Percentiles rank a stretch among this genome's conserved stretches.
phyloP scores from a whole-genome alignment of 352 stramenopile genomes.

The Globisporangium middletonii region DNA sequence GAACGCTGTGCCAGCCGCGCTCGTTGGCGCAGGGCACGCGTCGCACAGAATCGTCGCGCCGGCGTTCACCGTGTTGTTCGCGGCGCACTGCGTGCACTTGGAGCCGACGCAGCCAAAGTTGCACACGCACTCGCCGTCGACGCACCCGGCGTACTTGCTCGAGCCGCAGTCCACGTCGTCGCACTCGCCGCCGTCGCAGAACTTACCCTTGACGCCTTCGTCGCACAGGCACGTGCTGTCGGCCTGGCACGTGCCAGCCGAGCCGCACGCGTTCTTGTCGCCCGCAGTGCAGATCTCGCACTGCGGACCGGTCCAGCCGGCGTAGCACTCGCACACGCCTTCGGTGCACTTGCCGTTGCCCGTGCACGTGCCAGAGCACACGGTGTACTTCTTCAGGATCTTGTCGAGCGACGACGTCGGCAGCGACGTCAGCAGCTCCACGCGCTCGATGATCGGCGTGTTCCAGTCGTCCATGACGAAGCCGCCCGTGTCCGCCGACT shows the following conservation, averaged over 20 bases:
- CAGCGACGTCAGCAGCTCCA: conserved; percentile 36
- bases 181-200: conserved; percentile 45
- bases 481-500: conserved; percentile 61
- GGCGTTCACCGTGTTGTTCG: conserved; percentile 23
- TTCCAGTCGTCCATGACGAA: conserved; percentile 69
- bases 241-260: conserved; percentile 38
- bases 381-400: conserved; percentile 31
- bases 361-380: conserved; percentile 31
- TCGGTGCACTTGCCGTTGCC: conserved; percentile 45
- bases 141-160: conserved; percentile 43
- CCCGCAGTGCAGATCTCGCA: conserved; percentile 54
- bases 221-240: conserved; percentile 63
- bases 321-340: conserved; percentile 48
- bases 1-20: neutral
- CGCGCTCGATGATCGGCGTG: conserved; percentile 50
- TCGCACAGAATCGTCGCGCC: conserved; percentile 39
- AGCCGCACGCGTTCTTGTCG: conserved; percentile 44
- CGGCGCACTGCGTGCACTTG: conserved; percentile 36
- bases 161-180: conserved; percentile 42
- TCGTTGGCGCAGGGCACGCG: conserved; percentile 4
- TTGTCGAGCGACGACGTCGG: conserved; percentile 32
- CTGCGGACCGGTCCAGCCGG: conserved; percentile 57
- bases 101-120: conserved; percentile 45
- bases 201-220: conserved; percentile 35
- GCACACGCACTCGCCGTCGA: conserved; percentile 48